Evolutionary conservation across 1,139 yeast species (phyloP).

Genomic region (Blastobotrys persicus): DNA sequence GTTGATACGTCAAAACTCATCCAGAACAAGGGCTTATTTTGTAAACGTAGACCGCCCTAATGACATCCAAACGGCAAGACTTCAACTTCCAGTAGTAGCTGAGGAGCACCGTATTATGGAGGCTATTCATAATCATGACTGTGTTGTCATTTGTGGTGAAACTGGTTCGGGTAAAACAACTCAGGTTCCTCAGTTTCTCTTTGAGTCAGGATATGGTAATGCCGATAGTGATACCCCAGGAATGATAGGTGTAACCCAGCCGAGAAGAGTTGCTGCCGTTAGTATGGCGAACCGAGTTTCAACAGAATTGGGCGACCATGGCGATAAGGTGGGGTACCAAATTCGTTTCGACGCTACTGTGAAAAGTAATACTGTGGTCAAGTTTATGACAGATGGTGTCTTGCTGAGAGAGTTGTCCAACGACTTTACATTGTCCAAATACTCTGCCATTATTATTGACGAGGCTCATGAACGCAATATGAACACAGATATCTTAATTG

Average conservation of each 20-base stretch:
- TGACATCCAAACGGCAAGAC: constrained; percentile 63
- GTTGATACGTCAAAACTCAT: constrained; percentile 48
- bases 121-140: constrained; percentile 88
- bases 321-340: constrained; percentile 79
- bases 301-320: constrained; percentile 77
- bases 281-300: constrained; percentile 93
- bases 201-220: constrained; percentile 84
- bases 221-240: constrained; percentile 71
- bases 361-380: constrained; percentile 69
- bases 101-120: constrained; percentile 96
- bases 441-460: constrained; percentile 85
- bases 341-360: constrained; percentile 83
- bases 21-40: constrained; percentile 61
- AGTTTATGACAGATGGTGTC: constrained; percentile 99
- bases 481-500: constrained; percentile 92
- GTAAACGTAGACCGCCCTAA: constrained; percentile 65
- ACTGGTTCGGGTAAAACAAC: constrained; percentile 99
- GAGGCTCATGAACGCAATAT: constrained; percentile 98
- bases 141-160: constrained; percentile 91
- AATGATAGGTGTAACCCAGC: constrained; percentile 94
- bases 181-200: constrained; percentile 90
- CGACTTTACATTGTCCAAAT: constrained; percentile 75
- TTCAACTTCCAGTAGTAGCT: constrained; percentile 79
- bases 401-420: constrained; percentile 86
- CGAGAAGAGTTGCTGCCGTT: constrained; percentile 97